These are phyloP conservation scores for Fusarium denticulatum DNA, from an alignment of 2,329 filamentous ascomycete genomes.

Conservation along the genomic window DNA sequence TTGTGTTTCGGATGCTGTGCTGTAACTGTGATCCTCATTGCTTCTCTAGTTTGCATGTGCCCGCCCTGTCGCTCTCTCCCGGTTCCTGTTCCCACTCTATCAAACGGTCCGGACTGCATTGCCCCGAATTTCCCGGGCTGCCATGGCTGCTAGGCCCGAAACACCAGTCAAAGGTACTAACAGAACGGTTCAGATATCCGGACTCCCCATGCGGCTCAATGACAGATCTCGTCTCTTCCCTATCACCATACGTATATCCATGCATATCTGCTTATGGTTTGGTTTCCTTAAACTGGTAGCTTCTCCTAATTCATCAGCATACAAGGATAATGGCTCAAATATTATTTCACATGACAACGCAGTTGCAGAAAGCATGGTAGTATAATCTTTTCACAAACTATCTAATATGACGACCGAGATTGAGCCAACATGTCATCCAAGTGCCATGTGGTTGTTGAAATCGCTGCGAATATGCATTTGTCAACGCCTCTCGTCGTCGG, in stretches of 20 bases:
- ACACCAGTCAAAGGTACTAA: conserved; percentile 13
- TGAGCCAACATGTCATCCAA: not conserved
- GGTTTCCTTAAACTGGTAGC: not conserved
- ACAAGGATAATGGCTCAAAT: not conserved
- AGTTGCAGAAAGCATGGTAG: not conserved
- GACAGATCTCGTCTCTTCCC: not conserved
- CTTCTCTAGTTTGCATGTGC: not conserved
- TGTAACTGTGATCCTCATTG: conserved; percentile 10
- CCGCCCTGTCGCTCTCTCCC: not conserved
- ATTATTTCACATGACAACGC: not conserved
- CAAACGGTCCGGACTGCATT: conserved; percentile 20
- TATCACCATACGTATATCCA: not conserved
- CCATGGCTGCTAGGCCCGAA: conserved; percentile 38
- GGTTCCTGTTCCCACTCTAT: conserved; percentile 20
- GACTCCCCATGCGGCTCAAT: not conserved
- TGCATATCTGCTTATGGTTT: not conserved
- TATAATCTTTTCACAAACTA: conserved; percentile 13
- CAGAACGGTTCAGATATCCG: not conserved
- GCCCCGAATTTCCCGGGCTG: conserved; percentile 27
- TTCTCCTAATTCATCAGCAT: not conserved
- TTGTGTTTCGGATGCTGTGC: conserved; percentile 12
- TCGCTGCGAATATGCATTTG: not conserved
- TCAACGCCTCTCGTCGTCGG: not conserved
- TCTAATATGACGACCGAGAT: not conserved
- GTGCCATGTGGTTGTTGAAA: not conserved